Base-by-base conservation (phyloP, 345 rosid species). In the Nephelium lappaceum region DNA sequence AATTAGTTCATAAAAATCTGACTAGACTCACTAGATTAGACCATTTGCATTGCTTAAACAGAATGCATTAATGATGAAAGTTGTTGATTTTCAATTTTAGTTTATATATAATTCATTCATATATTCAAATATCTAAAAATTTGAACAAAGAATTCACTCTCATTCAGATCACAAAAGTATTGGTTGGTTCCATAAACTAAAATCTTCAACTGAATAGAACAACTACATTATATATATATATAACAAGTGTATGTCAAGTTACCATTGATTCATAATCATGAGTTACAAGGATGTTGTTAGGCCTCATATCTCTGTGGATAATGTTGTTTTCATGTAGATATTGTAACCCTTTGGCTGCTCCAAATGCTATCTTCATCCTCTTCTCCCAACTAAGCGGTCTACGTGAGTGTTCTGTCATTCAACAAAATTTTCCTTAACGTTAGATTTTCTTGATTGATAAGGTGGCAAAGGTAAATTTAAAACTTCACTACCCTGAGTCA, bases 241-340 rank as follows among this genome's bases (percentile, higher is more conserved):
- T 14, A 49, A 14, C 18, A 3, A 49, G 55, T 49, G 3, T 16
- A 24, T 41, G 21, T 10, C 27, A 63, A 11, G 49, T 82, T 91
- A 91, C 95, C 91, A 91, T 53, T 36, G 91, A 45, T 69, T 88
- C 85, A 9, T 82, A 83, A 77, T 88, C 92, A 74, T 91, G 90
- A 3, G 92, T 90, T 25, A 88, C 89, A 25, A 89, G 93, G 82
- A 89, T 88, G 88, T 91, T 90, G 79, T 84, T 86, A 39, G 93
- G 93, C 72, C 93, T 79, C 90, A 88, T 78, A 67, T 90, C 92
- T 85, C 93, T 85, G 69, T 89, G 93, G 75, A 89, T 72, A 71
- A 91, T 88, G 79, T 78, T 88, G 76, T 88, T 86, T 24, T 84
- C 86, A 43, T 91, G 93, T 68, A 89, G 86, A 80, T 91, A 91